phyloP scores from a whole-genome alignment of 257 asterid genomes.

The Mentha longifolia region DNA sequence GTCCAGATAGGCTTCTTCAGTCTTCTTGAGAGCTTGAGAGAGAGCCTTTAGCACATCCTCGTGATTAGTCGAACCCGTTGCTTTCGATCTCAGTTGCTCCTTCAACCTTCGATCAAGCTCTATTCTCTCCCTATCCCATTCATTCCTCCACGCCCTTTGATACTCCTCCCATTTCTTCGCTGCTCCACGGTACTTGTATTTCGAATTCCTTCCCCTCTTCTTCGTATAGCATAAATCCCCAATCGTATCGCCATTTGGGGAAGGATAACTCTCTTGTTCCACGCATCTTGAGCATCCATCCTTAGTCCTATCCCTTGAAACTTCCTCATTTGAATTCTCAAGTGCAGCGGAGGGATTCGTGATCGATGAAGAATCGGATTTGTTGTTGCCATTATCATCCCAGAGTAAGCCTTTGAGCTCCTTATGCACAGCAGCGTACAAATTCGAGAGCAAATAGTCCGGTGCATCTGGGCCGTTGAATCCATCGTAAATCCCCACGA shows the following conservation, averaged over 20 bases:
- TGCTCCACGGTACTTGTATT: slow-evolving; percentile 54
- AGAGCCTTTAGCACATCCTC: slow-evolving; percentile 79
- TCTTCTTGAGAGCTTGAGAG: slow-evolving; percentile 70
- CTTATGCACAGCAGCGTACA: slow-evolving; percentile 80
- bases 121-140: slow-evolving; percentile 88
- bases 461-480: slow-evolving; percentile 97
- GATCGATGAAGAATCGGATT: slow-evolving; percentile 38
- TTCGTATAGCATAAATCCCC: slow-evolving; percentile 44
- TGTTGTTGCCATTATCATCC: slow-evolving; percentile 61
- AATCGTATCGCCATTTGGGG: slow-evolving; percentile 34
- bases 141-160: slow-evolving; percentile 88
- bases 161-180: slow-evolving; percentile 88
- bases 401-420: slow-evolving; percentile 87
- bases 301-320: slow-evolving; percentile 52
- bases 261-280: slow-evolving; percentile 66
- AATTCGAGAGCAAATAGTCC: slow-evolving; percentile 76
- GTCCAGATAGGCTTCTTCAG: slow-evolving; percentile 82
- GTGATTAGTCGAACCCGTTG: slow-evolving; percentile 53
- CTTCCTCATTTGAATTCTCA: slow-evolving; percentile 39
- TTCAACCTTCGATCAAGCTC: slow-evolving; percentile 84
- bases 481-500: slow-evolving; percentile 96
- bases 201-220: slow-evolving; percentile 46
- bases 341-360: slow-evolving; percentile 29
- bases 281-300: slow-evolving; percentile 70
- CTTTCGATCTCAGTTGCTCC: slow-evolving; percentile 57